Percentiles rank a stretch among this genome's conserved stretches.
phyloP scores from a whole-genome alignment of 129 eudicot species.

The Glebionis coronaria region DNA sequence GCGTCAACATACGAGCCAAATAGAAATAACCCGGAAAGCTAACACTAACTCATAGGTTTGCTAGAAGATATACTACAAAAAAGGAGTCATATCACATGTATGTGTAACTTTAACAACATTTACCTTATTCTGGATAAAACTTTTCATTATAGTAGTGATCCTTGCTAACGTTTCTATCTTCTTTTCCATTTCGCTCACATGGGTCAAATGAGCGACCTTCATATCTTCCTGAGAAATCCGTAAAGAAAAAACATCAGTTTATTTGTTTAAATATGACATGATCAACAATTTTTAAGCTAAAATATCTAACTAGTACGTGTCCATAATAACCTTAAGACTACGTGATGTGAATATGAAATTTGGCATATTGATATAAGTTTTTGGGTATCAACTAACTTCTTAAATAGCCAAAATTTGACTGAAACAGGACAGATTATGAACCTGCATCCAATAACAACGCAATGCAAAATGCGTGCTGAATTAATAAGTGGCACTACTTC shows the following conservation, averaged over 20 bases:
- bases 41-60: too few relatives aligned
- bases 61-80: too few relatives aligned
- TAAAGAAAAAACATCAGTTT: neutral
- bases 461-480: constrained; percentile 3
- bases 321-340: neutral
- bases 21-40: too few relatives aligned
- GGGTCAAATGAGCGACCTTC: constrained; percentile 80
- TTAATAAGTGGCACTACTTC: neutral
- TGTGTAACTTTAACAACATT: neutral
- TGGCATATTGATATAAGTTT: neutral
- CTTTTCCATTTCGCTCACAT: constrained; percentile 93
- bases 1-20: too few relatives aligned
- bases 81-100: too few relatives aligned
- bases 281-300: constrained; percentile 5
- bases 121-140: constrained; percentile 86
- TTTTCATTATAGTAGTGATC: constrained; percentile 76
- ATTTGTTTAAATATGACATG: neutral
- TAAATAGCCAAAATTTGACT: too few relatives aligned
- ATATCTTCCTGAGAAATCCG: constrained; percentile 65
- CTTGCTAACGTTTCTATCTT: constrained; percentile 85
- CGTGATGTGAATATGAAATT: too few relatives aligned
- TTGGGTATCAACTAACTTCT: neutral
- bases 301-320: neutral
- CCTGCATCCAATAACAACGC: neutral
- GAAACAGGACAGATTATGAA: neutral